Percentiles rank a stretch among this genome's conserved stretches.
Evolutionary conservation across 345 rosid genomes (phyloP).

Genomic region (Corchorus olitorius): DNA sequence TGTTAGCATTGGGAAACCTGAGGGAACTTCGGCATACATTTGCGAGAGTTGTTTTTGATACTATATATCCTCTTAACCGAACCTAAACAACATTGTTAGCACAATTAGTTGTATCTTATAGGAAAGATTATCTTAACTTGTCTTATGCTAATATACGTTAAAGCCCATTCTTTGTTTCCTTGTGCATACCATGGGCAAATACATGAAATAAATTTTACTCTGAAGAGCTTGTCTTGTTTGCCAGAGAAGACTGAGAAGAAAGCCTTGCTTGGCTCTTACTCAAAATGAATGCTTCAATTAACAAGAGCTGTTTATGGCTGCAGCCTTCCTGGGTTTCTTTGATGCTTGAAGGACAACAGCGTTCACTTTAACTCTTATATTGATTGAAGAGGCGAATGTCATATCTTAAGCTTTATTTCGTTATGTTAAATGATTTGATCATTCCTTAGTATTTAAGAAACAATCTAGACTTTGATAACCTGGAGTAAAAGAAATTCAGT

Average conservation of each 20-base stretch:
- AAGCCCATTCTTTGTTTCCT: conserved; percentile 11
- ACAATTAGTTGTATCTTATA: neutral
- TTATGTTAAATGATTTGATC: no score
- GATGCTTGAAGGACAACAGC: neutral
- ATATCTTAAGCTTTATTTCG: no score
- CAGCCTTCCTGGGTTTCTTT: no score
- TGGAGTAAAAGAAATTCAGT: no score
- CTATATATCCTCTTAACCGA: conserved; percentile 58
- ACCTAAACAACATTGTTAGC: neutral
- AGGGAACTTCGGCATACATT: conserved; percentile 63
- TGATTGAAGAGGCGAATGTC: no score
- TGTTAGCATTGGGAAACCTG: conserved; percentile 53
- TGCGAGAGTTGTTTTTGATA: conserved; percentile 87
- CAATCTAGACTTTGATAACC: no score
- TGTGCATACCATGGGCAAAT: neutral
- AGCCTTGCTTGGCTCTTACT: neutral
- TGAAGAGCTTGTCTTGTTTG: neutral
- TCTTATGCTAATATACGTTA: neutral
- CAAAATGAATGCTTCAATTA: neutral
- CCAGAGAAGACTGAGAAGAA: neutral
- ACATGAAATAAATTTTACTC: neutral
- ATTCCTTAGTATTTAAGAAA: no score
- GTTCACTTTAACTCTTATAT: neutral
- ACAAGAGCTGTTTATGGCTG: neutral
- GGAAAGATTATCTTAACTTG: neutral